A percentile compares a stretch with the other conserved stretches of the same genome.
Conservation (phyloP, 805 yeast species). For the Wickerhamiella hasegawae region DNA sequence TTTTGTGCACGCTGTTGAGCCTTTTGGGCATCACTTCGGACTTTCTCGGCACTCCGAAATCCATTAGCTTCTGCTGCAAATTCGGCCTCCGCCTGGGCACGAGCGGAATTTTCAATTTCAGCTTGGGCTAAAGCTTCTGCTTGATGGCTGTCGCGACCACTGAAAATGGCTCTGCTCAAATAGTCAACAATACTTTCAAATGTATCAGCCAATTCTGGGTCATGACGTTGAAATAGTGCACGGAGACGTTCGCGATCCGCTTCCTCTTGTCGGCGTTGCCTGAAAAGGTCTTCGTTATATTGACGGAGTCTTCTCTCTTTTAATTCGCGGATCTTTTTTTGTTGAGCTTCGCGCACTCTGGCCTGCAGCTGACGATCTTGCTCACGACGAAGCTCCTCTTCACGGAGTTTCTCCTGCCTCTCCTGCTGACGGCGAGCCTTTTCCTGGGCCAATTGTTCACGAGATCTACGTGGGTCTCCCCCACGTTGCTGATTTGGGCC, state of each 20-base stretch:
- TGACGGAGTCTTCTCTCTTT: too few species aligned
- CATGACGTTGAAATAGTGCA: neutral
- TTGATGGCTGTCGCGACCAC: neutral
- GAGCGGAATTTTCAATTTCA: too few species aligned
- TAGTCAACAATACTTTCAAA: neutral
- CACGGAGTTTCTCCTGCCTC: neutral
- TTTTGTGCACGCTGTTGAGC: neutral
- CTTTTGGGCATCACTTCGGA: neutral
- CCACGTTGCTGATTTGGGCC: neutral
- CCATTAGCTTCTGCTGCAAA: too few species aligned
- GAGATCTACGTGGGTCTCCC: neutral
- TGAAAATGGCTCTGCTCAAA: too few species aligned
- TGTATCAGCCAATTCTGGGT: neutral
- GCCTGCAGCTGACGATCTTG: neutral
- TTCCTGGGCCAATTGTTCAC: neutral
- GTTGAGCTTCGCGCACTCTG: neutral
- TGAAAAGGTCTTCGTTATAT: neutral
- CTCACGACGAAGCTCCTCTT: neutral
- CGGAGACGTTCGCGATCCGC: neutral
- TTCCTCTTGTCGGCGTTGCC: neutral
- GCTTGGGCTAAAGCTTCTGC: neutral
- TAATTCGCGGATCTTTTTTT: too few species aligned
- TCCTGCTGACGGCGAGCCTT: neutral
- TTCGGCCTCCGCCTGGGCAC: too few species aligned
- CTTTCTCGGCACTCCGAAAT: neutral